Evolutionary conservation across 176 grass and related monocot genomes (phyloP).

Genomic region (Zea mays): DNA sequence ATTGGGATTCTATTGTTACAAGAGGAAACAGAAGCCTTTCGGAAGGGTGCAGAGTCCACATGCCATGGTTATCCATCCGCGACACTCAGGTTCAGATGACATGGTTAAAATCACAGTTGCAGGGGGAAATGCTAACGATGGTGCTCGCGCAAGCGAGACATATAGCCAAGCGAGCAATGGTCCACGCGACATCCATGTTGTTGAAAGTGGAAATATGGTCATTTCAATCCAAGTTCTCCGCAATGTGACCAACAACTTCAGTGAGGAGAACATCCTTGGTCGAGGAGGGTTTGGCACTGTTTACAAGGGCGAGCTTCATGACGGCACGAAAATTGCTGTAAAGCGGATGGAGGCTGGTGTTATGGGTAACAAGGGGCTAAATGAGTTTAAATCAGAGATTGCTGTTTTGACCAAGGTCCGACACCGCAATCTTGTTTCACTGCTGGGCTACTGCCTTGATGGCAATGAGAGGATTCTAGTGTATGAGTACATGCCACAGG

Average conservation of each 20-base stretch:
- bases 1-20: slow-evolving; percentile 78
- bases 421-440: slow-evolving; percentile 83
- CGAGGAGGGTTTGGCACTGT: slow-evolving; percentile 87
- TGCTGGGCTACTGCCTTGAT: slow-evolving; percentile 91
- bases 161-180: slow-evolving; percentile 53
- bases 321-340: slow-evolving; percentile 92
- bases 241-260: slow-evolving; percentile 95
- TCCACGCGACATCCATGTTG: slow-evolving; percentile 70
- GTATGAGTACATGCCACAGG: slow-evolving; percentile 97
- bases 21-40: slow-evolving; percentile 64
- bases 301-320: slow-evolving; percentile 95
- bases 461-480: slow-evolving; percentile 92
- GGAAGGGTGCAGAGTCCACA: slow-evolving; percentile 85
- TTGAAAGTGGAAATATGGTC: slow-evolving; percentile 92
- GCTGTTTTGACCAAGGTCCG: slow-evolving; percentile 88
- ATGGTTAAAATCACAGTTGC: slow-evolving; percentile 80
- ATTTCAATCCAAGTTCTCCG: slow-evolving; percentile 95
- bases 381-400: slow-evolving; percentile 93
- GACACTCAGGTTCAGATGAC: slow-evolving; percentile 83
- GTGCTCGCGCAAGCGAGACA: slow-evolving; percentile 46
- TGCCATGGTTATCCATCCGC: slow-evolving; percentile 72
- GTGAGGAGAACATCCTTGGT: slow-evolving; percentile 81
- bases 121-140: slow-evolving; percentile 43
- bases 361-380: slow-evolving; percentile 95
- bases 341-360: slow-evolving; percentile 92